A percentile compares a stretch with the other conserved stretches of the same genome.
Evolutionary conservation across 306 rosid species (phyloP).

Genomic region (Dalbergia oliveri): DNA sequence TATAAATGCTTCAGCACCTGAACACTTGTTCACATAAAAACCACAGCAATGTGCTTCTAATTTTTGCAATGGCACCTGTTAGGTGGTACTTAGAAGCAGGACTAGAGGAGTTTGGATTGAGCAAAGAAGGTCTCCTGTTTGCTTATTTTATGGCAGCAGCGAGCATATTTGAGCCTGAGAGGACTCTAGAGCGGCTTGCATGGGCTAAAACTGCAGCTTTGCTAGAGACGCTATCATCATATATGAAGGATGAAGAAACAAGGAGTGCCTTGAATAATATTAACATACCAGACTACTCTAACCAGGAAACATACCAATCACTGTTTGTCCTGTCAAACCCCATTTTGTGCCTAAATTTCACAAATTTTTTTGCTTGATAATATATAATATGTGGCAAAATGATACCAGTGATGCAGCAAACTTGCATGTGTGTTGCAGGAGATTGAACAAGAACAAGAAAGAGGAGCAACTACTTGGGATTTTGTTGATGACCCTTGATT

Average conservation of each 20-base stretch:
- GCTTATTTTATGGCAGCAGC: slow-evolving; percentile 75
- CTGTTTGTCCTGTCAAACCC: too few species aligned
- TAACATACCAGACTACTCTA: slow-evolving; percentile 31
- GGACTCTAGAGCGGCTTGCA: slow-evolving; percentile 69
- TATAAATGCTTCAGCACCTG: not conserved
- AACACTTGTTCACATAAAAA: too few species aligned
- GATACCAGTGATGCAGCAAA: too few species aligned
- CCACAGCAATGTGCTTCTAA: not conserved
- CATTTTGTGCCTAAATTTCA: not conserved
- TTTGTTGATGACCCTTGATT: slow-evolving; percentile 63
- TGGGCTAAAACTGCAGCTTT: slow-evolving; percentile 76
- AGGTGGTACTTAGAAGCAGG: slow-evolving; percentile 79
- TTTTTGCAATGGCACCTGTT: not conserved
- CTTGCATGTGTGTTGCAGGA: slow-evolving; percentile 49
- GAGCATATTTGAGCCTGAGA: slow-evolving; percentile 76
- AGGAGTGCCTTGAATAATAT: slow-evolving; percentile 51
- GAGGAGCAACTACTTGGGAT: slow-evolving; percentile 59
- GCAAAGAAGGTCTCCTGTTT: slow-evolving; percentile 55
- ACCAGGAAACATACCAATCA: slow-evolving; percentile 6
- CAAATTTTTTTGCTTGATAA: not conserved
- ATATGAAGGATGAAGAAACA: slow-evolving; percentile 44
- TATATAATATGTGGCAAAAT: not conserved
- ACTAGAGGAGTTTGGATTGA: slow-evolving; percentile 66
- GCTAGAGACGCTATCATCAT: slow-evolving; percentile 50
- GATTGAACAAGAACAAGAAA: slow-evolving; percentile 39